phyloP scores from a whole-genome alignment of 805 yeast genomes.

The Schizosaccharomyces osmophilus region DNA sequence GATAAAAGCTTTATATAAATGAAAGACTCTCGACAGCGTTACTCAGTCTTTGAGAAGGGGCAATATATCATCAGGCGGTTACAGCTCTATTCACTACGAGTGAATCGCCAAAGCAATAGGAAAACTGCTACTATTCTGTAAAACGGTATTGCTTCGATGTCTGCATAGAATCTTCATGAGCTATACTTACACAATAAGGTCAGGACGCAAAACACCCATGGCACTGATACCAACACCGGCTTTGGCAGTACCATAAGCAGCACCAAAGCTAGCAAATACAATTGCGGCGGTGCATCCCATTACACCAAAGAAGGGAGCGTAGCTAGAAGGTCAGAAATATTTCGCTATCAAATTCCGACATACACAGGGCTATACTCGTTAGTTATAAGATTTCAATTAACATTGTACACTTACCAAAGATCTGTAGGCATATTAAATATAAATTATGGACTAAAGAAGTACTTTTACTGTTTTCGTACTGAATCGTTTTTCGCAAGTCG shows the following conservation, averaged over 20 bases:
- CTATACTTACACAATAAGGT: conserved; percentile 57
- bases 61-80: no score
- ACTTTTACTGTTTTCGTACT: no score
- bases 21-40: background rate
- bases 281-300: conserved; percentile 99
- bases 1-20: background rate
- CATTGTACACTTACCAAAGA: background rate
- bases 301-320: conserved; percentile 94
- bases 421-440: background rate
- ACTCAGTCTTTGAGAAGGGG: no score
- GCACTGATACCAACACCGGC: conserved; percentile 96
- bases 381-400: background rate
- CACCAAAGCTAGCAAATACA: conserved; percentile 96
- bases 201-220: conserved; percentile 93
- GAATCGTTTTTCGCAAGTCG: no score
- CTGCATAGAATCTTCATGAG: background rate
- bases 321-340: conserved; percentile 9
- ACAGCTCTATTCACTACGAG: background rate
- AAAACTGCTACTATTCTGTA: background rate
- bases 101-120: background rate
- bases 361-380: background rate
- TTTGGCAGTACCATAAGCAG: conserved; percentile 95
- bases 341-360: background rate
- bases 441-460: no score
- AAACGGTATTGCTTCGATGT: background rate